Evolutionary conservation across 345 rosid genomes (phyloP), one percentile per base, ranked within the genome.

Genomic region (Erysimum cheiranthoides): DNA sequence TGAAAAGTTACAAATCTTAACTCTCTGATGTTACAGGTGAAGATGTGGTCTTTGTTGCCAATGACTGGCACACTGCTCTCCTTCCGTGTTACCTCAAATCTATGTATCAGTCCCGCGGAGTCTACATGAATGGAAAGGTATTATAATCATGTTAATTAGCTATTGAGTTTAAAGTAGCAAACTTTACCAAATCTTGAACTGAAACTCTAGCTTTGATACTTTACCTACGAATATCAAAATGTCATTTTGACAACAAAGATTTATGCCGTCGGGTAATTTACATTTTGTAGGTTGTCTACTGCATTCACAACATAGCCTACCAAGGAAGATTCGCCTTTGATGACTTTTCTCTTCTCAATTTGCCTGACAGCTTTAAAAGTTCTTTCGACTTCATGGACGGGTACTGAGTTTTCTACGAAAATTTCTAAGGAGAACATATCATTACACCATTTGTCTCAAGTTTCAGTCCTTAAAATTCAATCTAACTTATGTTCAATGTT

Each of bases 291-390:
- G 96, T 90, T 76, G 96, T 81, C 61, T 92, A 87, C 68, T 90
- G 97, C 88, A 95, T 95, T 88, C 99, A 95, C 84, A 95, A 95
- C 85, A 89, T 92, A 66, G 93, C 97, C 42, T 95, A 92, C 78
- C 99, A 92, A 63, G 99, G 99, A 64, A 85, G 97, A 83, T 87
- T 83, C 76, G 58, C 86, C 62, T 86, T 88, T 56, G 32, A 84
- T 51, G 94, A 95, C 74, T 95, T 82, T 76, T 31, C 86, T n/a
- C 77, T 81, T 68, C 96, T 95, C 70, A 88, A 86, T 78, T 85
- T 95, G 78, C 99, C 99, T 0, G 80, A 78, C 77, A 56, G 67
- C 3, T 92, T 78, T 84, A 92, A 79, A 85, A 78, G 99, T 56
- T 88, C 97, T 42, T 92, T 95, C 50, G 94, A 95, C 79, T 92